phyloP scores from a whole-genome alignment of 2,329 filamentous ascomycete genomes.

The Sporothrix mexicana region DNA sequence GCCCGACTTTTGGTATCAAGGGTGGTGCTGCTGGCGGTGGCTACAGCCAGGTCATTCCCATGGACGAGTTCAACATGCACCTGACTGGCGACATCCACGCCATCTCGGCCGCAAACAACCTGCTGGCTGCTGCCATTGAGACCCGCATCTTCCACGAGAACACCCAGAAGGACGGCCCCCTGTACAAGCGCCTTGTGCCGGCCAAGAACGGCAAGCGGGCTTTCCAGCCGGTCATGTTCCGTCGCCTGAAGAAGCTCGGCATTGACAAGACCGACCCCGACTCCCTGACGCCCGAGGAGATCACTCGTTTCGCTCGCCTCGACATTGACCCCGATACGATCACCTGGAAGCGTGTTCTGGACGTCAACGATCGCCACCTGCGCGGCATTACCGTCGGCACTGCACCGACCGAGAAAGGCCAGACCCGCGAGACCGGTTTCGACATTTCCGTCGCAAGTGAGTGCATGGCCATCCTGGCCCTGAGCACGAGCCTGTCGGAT shows the following conservation, averaged over 20 bases:
- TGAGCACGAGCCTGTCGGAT: constrained; percentile 85
- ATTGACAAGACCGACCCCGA: constrained; percentile 95
- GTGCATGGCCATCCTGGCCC: constrained; percentile 96
- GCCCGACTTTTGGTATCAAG: constrained; percentile 98
- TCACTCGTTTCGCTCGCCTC: constrained; percentile 83
- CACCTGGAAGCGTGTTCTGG: constrained; percentile 93
- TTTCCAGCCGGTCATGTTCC: constrained; percentile 90
- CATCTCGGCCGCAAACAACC: constrained; percentile 95
- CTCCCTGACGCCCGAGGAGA: constrained; percentile 88
- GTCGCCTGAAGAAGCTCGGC: constrained; percentile 90
- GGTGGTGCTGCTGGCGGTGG: constrained; percentile 95
- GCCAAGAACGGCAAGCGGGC: constrained; percentile 86
- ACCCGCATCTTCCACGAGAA: constrained; percentile 98
- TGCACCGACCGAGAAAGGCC: constrained; percentile 87
- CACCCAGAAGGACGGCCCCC: constrained; percentile 86
- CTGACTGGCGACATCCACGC: constrained; percentile 98
- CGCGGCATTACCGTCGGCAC: constrained; percentile 87
- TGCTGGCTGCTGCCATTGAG: constrained; percentile 94
- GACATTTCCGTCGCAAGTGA: constrained; percentile 98
- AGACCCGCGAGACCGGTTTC: constrained; percentile 87
- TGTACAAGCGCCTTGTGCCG: constrained; percentile 88
- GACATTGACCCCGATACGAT: constrained; percentile 98
- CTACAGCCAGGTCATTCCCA: constrained; percentile 98
- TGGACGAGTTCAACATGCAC: constrained; percentile 99
- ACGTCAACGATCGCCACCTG: constrained; percentile 96